Evolutionary conservation across 1,139 yeast species (phyloP).

Genomic region (Saccharomyces hybrid): DNA sequence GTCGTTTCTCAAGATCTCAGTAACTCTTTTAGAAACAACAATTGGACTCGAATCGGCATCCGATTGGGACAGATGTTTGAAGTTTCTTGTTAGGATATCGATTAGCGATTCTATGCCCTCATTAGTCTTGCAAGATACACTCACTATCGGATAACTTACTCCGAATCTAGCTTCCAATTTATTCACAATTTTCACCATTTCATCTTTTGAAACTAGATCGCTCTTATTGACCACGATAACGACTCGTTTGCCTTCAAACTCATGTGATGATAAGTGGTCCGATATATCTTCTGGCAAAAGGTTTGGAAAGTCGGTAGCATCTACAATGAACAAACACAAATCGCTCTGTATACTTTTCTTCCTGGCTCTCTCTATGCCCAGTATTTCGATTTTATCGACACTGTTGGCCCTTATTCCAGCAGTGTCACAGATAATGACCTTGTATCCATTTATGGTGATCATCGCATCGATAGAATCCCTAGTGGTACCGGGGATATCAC

Average conservation of each 20-base stretch:
- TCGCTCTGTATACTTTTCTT: slow-evolving; percentile 52
- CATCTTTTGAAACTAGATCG: slow-evolving; percentile 41
- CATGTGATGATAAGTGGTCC: not conserved
- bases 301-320: slow-evolving; percentile 21
- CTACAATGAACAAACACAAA: slow-evolving; percentile 45
- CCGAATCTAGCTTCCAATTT: not conserved
- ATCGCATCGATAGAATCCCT: slow-evolving; percentile 82
- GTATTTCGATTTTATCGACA: slow-evolving; percentile 59
- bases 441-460: slow-evolving; percentile 74
- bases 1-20: slow-evolving; percentile 65
- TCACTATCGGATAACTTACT: slow-evolving; percentile 24
- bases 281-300: not conserved
- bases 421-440: slow-evolving; percentile 80
- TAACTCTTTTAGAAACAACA: slow-evolving; percentile 64
- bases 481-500: slow-evolving; percentile 90
- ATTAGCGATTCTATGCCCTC: slow-evolving; percentile 48
- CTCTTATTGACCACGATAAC: slow-evolving; percentile 52
- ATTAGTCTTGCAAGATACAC: slow-evolving; percentile 55
- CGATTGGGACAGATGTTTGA: slow-evolving; percentile 44
- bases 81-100: slow-evolving; percentile 34
- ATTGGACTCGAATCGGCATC: slow-evolving; percentile 48
- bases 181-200: not conserved
- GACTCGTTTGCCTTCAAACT: slow-evolving; percentile 12
- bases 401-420: slow-evolving; percentile 69
- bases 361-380: slow-evolving; percentile 78